A percentile compares a stretch with the other conserved stretches of the same genome.
Evolutionary conservation across 73 alveolate genomes (phyloP).

Genomic region (Paramecium bursaria): DNA sequence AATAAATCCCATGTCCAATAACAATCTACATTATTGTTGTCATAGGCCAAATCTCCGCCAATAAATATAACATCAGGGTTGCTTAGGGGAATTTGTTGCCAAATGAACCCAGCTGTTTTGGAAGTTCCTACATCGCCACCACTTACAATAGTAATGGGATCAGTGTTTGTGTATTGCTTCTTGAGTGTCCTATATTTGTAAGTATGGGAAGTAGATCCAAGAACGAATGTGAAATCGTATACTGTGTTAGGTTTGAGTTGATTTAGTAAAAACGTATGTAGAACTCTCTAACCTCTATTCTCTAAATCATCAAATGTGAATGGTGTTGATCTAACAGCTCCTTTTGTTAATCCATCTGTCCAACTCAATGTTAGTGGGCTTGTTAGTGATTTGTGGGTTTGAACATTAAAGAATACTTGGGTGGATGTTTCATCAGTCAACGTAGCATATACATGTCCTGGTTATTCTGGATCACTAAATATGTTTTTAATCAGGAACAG

Average conservation of each 20-base stretch:
- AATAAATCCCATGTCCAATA: slow-evolving; percentile 29
- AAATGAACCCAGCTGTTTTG: neutral
- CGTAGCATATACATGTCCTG: neutral
- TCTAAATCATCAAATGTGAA: neutral
- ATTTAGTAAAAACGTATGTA: neutral
- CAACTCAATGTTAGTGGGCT: neutral
- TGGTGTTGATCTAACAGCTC: neutral
- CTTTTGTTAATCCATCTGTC: neutral
- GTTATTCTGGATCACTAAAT: neutral
- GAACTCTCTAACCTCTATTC: neutral
- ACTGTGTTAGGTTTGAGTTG: neutral
- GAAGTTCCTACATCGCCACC: neutral
- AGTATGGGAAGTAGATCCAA: neutral
- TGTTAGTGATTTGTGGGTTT: neutral
- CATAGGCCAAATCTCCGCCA: slow-evolving; percentile 64
- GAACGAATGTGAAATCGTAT: neutral
- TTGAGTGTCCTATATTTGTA: neutral
- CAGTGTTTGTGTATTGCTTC: neutral
- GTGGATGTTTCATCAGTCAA: neutral
- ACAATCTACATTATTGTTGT: slow-evolving; percentile 8
- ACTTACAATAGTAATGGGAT: neutral
- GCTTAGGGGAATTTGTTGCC: neutral
- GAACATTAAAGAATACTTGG: neutral
- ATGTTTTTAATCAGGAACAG: neutral
- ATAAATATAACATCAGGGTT: slow-evolving; percentile 37